Percentiles rank a stretch among this genome's conserved stretches.
These are phyloP conservation scores for Cryptococcus hybrid DNA, from an alignment of 1,284 basidiomycete species.

Conservation along the genomic window DNA sequence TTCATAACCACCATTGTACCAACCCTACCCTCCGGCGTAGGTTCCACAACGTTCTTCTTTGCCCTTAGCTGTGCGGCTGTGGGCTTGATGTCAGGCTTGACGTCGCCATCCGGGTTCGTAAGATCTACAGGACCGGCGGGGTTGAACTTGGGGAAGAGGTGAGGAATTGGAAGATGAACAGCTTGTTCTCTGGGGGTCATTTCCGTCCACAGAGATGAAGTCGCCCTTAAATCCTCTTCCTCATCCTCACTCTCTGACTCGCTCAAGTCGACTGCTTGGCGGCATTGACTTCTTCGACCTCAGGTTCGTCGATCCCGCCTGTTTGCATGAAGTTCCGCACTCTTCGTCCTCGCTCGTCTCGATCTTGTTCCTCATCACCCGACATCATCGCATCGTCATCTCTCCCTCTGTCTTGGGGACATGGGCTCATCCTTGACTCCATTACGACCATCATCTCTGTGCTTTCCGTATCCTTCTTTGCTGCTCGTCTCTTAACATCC, in stretches of 20 bases:
- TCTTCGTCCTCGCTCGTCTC: constrained; percentile 28
- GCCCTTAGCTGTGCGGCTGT: constrained; percentile 10
- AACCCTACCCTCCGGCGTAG: constrained; percentile 66
- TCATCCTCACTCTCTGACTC: constrained; percentile 85
- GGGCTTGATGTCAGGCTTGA: constrained; percentile 38
- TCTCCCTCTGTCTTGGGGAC: constrained; percentile 30
- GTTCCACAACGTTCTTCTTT: constrained; percentile 31
- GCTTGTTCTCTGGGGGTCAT: constrained; percentile 58
- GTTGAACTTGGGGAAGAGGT: constrained; percentile 77
- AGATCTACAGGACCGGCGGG: constrained; percentile 22
- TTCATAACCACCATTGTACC: constrained; percentile 78
- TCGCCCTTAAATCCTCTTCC: constrained; percentile 78
- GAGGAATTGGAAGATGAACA: constrained; percentile 91
- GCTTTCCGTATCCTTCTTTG: not conserved
- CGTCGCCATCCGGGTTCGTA: constrained; percentile 24
- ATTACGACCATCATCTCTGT: not conserved
- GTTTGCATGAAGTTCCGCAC: constrained; percentile 35
- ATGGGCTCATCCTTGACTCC: constrained; percentile 43
- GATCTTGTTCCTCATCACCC: constrained; percentile 39
- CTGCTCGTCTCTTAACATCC: not conserved
- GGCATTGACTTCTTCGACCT: constrained; percentile 55
- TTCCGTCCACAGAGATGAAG: constrained; percentile 57
- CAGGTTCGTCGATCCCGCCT: constrained; percentile 59
- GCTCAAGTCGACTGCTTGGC: constrained; percentile 75
- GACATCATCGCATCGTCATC: constrained; percentile 40